Base-by-base conservation (phyloP, 2,329 filamentous ascomycete genomes). In the Diaporthe ilicicola region DNA sequence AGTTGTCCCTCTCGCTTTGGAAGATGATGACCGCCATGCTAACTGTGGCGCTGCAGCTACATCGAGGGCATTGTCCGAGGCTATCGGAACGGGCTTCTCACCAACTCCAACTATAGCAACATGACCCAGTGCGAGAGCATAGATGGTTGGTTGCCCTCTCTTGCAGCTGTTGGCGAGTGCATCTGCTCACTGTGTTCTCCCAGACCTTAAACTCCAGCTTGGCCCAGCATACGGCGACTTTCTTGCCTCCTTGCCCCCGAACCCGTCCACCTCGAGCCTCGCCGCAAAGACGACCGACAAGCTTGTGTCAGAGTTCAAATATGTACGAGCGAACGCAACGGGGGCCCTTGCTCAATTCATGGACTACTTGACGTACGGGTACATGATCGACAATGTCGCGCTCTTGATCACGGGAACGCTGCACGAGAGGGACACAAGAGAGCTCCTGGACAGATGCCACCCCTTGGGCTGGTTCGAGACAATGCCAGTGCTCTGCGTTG, bases 331-430 rank as follows among this genome's bases (percentile, higher is more conserved):
- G 73, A 97, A 99, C 80, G 93, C 95, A 34, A 94, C 94, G 2
- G 96, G 96, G 19, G 94, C 94, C 1, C 90, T 98, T 46, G 92
- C 95, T 74, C 94, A 94, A 80, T 99, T 99, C 82, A 94, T 99
- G 90, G 94, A 98, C 82, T 99, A 97, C 83, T 87, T 99, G 73
- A 99, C 96, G 1, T 99, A 99, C 81, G 95, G 95, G 73, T 99
- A 99, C 87, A 99, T 99, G 96, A 99, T 99, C 83, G 96, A 99
- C 84, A 99, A 99, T 78, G 94, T 99, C 67, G 96, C 97, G 48
- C 91, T 99, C 50, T 90, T 99, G 78, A 99, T 99, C 82, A 99
- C 96, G 27, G 96, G 96, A 73, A 99, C 96, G 15, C 89, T 99
- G 37, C 96, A 99, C 84, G 97, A 99, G 84, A 91, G 96, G 80